phyloP scores from a whole-genome alignment of 345 rosid species.

The Camelina sativa region DNA sequence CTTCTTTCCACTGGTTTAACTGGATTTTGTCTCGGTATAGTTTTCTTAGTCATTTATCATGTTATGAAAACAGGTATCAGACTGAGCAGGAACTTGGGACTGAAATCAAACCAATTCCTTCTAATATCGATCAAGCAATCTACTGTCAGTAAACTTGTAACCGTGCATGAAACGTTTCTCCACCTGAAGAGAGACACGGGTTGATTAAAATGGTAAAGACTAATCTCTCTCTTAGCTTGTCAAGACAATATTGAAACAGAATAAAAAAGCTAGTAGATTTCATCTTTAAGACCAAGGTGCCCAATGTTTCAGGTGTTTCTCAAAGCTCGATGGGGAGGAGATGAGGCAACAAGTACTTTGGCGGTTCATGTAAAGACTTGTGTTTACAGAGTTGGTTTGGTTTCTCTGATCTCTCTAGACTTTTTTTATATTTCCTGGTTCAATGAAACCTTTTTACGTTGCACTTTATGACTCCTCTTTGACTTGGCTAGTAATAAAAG shows the following conservation, averaged over 20 bases:
- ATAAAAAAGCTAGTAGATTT: background rate
- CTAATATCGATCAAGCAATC: conserved; percentile 89
- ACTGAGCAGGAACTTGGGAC: conserved; percentile 99
- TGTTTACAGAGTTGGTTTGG: conserved; percentile 35
- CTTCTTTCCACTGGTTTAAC: background rate
- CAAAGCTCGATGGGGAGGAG: conserved; percentile 15
- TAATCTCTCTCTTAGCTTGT: conserved; percentile 18
- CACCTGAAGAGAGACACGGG: conserved; percentile 9
- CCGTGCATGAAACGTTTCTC: conserved; percentile 22
- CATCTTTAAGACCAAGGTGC: conserved; percentile 11
- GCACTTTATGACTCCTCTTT: conserved; percentile 15
- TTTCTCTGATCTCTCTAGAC: conserved; percentile 14
- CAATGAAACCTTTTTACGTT: conserved; percentile 3
- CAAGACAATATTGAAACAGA: background rate
- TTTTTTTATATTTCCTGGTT: conserved; percentile 13
- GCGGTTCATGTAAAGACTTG: conserved; percentile 36
- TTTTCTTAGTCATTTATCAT: conserved; percentile 19
- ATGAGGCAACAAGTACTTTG: conserved; percentile 8
- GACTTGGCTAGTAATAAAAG: conserved; percentile 26
- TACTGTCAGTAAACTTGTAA: conserved; percentile 70
- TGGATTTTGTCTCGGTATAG: background rate
- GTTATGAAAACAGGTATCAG: conserved; percentile 75
- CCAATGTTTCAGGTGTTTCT: conserved; percentile 23
- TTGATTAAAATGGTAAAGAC: conserved; percentile 35
- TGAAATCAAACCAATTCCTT: conserved; percentile 98